These are phyloP conservation scores for Amphibolis antarctica DNA, from an alignment of 106 monocot genomes.

Conservation along the genomic window DNA sequence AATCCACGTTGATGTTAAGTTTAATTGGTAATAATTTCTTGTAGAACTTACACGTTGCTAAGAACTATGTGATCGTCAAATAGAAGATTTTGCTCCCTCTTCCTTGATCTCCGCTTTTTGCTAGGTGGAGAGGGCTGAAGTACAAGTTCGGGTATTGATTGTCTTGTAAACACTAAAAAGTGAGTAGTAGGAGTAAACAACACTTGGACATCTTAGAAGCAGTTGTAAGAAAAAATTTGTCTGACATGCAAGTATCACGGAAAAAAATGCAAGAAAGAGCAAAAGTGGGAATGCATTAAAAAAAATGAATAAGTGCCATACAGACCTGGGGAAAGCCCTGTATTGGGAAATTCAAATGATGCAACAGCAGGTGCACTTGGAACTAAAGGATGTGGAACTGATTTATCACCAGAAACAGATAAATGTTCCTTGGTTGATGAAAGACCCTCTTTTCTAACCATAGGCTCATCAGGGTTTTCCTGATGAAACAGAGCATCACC, in stretches of 20 bases:
- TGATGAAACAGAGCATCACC: conserved; percentile 3
- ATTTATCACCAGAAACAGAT: conserved; percentile 17
- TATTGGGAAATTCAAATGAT: conserved; percentile 15
- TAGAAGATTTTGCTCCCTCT: conserved; percentile 22
- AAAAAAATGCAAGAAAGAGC: conserved; percentile 2
- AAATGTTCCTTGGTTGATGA: conserved; percentile 30
- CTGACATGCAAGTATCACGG: too few relatives aligned
- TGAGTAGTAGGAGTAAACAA: neutral
- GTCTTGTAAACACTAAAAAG: conserved; percentile 14
- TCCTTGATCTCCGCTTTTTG: conserved; percentile 16
- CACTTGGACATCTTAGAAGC: too few relatives aligned
- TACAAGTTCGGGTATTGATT: conserved; percentile 20
- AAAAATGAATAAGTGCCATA: neutral
- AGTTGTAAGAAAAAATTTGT: too few relatives aligned
- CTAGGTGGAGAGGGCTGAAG: conserved; percentile 36
- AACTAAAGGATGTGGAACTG: neutral
- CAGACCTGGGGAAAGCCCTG: conserved; percentile 29
- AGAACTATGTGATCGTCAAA: conserved; percentile 45
- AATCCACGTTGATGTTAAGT: neutral
- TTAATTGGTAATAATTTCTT: neutral
- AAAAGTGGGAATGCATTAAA: neutral
- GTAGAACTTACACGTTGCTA: conserved; percentile 35
- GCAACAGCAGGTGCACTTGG: conserved; percentile 4
- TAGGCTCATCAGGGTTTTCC: conserved; percentile 10
- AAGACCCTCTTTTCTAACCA: conserved; percentile 8